Percentiles rank a stretch among this genome's conserved stretches.
phyloP scores from a whole-genome alignment of 345 rosid species.

The Noccaea caerulescens region DNA sequence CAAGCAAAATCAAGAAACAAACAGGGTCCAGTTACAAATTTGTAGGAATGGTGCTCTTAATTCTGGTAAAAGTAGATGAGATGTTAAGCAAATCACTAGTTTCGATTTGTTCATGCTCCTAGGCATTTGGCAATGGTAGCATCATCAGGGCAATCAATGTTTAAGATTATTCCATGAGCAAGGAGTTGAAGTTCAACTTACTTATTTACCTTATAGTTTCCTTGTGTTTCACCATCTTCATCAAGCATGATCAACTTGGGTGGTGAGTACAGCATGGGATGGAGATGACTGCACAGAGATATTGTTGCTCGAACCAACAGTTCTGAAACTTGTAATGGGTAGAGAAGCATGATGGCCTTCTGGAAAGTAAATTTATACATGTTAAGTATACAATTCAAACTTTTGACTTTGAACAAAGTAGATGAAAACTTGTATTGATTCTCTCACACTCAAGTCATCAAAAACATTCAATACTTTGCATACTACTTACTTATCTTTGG shows the following conservation, averaged over 20 bases:
- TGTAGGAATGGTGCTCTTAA: not conserved
- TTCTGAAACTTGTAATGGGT: no score
- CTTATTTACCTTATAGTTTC: slow-evolving; percentile 64
- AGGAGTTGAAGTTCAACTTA: not conserved
- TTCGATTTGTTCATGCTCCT: not conserved
- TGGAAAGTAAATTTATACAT: no score
- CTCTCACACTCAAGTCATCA: not conserved
- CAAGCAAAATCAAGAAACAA: slow-evolving; percentile 5
- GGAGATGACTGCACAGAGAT: no score
- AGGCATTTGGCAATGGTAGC: no score
- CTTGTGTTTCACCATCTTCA: slow-evolving; percentile 68
- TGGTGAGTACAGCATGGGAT: slow-evolving; percentile 49
- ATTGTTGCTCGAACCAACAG: no score
- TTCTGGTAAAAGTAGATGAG: not conserved
- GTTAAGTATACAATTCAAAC: slow-evolving; percentile 22
- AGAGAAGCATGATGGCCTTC: no score
- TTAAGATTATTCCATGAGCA: not conserved
- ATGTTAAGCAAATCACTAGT: not conserved
- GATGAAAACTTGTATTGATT: not conserved
- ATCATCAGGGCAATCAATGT: no score
- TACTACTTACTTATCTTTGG: not conserved
- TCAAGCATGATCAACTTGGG: slow-evolving; percentile 92
- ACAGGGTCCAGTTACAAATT: slow-evolving; percentile 1
- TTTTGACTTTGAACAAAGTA: slow-evolving; percentile 16
- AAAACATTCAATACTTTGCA: not conserved